phyloP scores from a whole-genome alignment of 371 early-diverging fungal species.

The Dichotomocladium elegans region DNA sequence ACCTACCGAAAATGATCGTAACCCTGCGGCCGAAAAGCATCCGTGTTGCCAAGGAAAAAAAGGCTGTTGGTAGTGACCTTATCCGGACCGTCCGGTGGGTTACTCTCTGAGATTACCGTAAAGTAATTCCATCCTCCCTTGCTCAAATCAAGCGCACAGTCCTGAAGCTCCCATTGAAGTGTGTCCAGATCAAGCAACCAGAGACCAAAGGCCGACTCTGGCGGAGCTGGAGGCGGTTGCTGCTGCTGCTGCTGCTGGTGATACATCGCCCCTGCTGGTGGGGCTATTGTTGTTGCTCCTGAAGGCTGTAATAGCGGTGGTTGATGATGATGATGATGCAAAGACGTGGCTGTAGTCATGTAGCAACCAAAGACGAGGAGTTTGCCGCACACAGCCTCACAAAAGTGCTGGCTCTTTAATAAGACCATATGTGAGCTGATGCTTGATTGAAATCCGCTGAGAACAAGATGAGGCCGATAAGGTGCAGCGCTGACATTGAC shows the following conservation, averaged over 20 bases:
- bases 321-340: too few species aligned
- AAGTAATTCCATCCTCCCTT: constrained; percentile 63
- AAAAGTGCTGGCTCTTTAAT: constrained; percentile 62
- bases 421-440: constrained; percentile 39
- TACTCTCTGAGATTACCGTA: constrained; percentile 37
- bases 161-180: constrained; percentile 57
- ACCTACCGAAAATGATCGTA: constrained; percentile 54
- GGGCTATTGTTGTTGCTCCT: background rate
- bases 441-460: constrained; percentile 13
- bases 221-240: background rate
- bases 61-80: too few species aligned
- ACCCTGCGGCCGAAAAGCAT: constrained; percentile 48
- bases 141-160: constrained; percentile 49
- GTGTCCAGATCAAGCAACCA: constrained; percentile 13
- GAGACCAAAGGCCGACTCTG: background rate
- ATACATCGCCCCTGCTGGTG: too few species aligned
- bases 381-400: constrained; percentile 55
- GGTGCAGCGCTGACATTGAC: constrained; percentile 42
- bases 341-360: constrained; percentile 13
- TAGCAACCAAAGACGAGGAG: constrained; percentile 53
- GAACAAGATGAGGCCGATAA: constrained; percentile 28
- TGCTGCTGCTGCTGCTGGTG: background rate
- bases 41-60: constrained; percentile 51
- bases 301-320: constrained; percentile 27
- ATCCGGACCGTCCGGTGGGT: too few species aligned